Evolutionary conservation across 768 basidiomycete species (phyloP), one percentile per base, ranked within the genome.

Genomic region (Tulasnella sp.): DNA sequence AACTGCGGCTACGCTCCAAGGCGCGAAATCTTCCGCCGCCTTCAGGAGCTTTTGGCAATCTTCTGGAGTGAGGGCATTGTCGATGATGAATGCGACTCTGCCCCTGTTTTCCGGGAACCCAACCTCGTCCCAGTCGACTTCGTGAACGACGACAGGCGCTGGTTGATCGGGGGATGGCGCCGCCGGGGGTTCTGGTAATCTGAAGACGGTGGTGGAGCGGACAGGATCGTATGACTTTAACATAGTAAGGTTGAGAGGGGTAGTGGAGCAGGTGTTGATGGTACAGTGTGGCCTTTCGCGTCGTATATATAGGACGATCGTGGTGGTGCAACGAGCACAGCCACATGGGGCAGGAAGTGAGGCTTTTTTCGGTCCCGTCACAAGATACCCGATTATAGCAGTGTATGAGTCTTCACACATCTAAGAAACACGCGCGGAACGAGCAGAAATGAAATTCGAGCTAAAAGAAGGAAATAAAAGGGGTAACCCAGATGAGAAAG

Each of bases 51-150:
- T 73, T 18, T 51, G 29, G 55, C 78, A 79, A n/a, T 79, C 78
- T 46, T 48, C 78, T 46, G 26, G 73, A 15, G 78, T 79, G 75
- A 79, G 78, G 4, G 78, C 57, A 39, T 79, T 79, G 35, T 79
- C 79, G 78, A 79, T 79, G 29, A 79, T 67, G 51, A 79, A 51
- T 35, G 78, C 79, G 39, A 69, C 40, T 26, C 18, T 37, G 35
- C 79, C 42, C 23, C 39, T 32, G 69, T 79, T 80, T 39, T 79
- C 79, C 20, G 79, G 44, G 5, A 79, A 46, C 23, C 71, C 71
- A 0, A 79, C n/a, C 2, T 37, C 77, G 5, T 39, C n/a, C 44
- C 80, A 79, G 77, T 79, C 77, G n/a, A 79, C 23, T 61, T 73
- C 29, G 67, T 79, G 57, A 1, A 69, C 78, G n/a, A 57, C 35